Conservation (phyloP, 805 yeast genomes). For the Hemisphaericaspora nanyangensis region DNA sequence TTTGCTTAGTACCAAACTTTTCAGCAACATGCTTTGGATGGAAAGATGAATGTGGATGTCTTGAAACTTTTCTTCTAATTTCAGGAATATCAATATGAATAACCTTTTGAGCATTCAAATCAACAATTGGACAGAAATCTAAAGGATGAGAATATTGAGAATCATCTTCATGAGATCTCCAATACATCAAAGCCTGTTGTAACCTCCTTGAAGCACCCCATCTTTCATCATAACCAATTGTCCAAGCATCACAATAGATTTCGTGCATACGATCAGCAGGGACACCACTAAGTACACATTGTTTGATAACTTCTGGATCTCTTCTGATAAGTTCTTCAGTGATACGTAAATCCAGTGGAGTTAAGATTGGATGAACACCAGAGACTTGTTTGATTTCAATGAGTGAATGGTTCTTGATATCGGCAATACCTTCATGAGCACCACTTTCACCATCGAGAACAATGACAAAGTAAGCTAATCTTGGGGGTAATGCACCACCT, state of each 20-base stretch:
- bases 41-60: slow-evolving; percentile 65
- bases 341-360: slow-evolving; percentile 59
- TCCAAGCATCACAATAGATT: slow-evolving; percentile 65
- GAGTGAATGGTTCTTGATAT: slow-evolving; percentile 46
- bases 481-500: slow-evolving; percentile 58
- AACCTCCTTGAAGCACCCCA: slow-evolving; percentile 74
- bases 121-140: slow-evolving; percentile 80
- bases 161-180: slow-evolving; percentile 72
- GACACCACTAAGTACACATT: slow-evolving; percentile 67
- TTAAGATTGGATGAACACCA: slow-evolving; percentile 72
- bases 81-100: slow-evolving; percentile 73
- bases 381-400: slow-evolving; percentile 45
- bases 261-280: slow-evolving; percentile 59
- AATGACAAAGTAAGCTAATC: slow-evolving; percentile 64
- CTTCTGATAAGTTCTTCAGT: slow-evolving; percentile 64
- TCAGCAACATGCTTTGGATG: slow-evolving; percentile 61
- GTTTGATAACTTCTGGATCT: slow-evolving; percentile 71
- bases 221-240: slow-evolving; percentile 69
- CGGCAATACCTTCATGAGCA: slow-evolving; percentile 68
- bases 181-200: slow-evolving; percentile 79
- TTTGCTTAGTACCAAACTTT: slow-evolving; percentile 49
- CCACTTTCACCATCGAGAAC: slow-evolving; percentile 52
- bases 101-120: slow-evolving; percentile 64
- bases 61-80: slow-evolving; percentile 68
- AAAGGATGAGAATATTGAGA: slow-evolving; percentile 73